Evolutionary conservation across 2,329 filamentous ascomycete species (phyloP).

Genomic region (Fusarium transvaalense): DNA sequence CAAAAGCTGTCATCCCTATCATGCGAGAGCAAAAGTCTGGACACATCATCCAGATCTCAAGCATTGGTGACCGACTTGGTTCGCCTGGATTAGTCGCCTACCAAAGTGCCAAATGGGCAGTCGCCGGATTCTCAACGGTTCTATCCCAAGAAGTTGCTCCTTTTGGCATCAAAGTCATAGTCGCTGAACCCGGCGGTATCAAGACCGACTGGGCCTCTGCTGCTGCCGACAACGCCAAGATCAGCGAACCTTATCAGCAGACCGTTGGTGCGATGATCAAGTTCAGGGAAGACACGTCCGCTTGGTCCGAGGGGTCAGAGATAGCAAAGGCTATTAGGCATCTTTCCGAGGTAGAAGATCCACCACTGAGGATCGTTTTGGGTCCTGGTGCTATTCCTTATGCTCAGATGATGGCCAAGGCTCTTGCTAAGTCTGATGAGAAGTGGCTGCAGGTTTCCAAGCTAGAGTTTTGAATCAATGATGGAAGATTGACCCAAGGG

Average conservation of each 20-base stretch:
- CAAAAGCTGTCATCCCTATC: conserved; percentile 56
- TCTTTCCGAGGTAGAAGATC: conserved; percentile 46
- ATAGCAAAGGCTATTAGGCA: conserved; percentile 49
- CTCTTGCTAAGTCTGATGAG: conserved; percentile 48
- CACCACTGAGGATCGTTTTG: conserved; percentile 51
- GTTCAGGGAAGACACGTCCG: neutral
- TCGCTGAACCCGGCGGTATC: conserved; percentile 57
- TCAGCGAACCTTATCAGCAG: conserved; percentile 54
- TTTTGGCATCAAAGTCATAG: conserved; percentile 56
- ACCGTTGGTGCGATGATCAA: conserved; percentile 51
- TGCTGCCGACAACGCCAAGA: conserved; percentile 44
- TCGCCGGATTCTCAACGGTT: conserved; percentile 55
- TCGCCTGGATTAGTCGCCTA: conserved; percentile 53
- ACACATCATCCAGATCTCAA: conserved; percentile 58
- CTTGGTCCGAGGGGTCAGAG: conserved; percentile 38
- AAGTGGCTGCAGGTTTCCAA: conserved; percentile 47
- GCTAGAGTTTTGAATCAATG: conserved; percentile 7
- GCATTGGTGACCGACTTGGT: conserved; percentile 54
- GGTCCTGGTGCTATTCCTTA: conserved; percentile 48
- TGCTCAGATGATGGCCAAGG: conserved; percentile 34
- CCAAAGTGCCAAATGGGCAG: conserved; percentile 56
- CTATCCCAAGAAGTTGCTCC: conserved; percentile 53
- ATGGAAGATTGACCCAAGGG: too few species aligned
- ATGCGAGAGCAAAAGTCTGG: conserved; percentile 50
- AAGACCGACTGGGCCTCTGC: conserved; percentile 56